phyloP scores from a whole-genome alignment of 2,329 filamentous ascomycete species.

The Geoglossum cookeanum region DNA sequence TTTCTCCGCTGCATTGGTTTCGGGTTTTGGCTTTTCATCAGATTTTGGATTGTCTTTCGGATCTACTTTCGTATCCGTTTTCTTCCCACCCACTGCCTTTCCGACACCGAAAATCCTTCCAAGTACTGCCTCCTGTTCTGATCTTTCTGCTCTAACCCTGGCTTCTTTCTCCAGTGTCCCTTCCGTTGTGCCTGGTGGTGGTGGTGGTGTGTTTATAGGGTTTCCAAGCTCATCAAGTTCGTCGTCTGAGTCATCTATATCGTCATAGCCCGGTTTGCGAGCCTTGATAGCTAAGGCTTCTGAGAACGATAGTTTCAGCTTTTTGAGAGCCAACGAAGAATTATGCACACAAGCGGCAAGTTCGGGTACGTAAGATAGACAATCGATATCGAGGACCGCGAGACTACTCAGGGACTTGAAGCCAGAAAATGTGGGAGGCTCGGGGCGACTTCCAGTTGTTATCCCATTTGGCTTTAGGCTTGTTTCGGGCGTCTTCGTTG shows the following conservation, averaged over 20 bases:
- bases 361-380: constrained; percentile 34
- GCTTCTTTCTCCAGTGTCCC: constrained; percentile 9
- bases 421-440: constrained; percentile 35
- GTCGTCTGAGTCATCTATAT: constrained; percentile 27
- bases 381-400: constrained; percentile 40
- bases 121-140: constrained; percentile 1
- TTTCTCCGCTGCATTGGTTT: not conserved
- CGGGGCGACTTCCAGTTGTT: constrained; percentile 18
- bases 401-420: constrained; percentile 36
- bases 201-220: constrained; percentile 9
- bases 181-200: constrained; percentile 5
- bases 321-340: constrained; percentile 33
- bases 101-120: constrained; percentile 3
- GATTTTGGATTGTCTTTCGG: not conserved
- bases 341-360: constrained; percentile 35
- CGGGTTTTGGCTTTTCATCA: not conserved
- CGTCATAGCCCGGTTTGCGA: constrained; percentile 24
- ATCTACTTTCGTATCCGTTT: not conserved
- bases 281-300: constrained; percentile 29
- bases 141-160: constrained; percentile 5
- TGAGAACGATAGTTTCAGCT: constrained; percentile 40
- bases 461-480: constrained; percentile 3
- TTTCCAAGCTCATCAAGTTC: constrained; percentile 37
- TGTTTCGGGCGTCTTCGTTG: constrained; percentile 16
- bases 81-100: not conserved